Evolutionary conservation across 2,329 filamentous ascomycete species (phyloP).

Genomic region (Fusarium brachygibbosum): DNA sequence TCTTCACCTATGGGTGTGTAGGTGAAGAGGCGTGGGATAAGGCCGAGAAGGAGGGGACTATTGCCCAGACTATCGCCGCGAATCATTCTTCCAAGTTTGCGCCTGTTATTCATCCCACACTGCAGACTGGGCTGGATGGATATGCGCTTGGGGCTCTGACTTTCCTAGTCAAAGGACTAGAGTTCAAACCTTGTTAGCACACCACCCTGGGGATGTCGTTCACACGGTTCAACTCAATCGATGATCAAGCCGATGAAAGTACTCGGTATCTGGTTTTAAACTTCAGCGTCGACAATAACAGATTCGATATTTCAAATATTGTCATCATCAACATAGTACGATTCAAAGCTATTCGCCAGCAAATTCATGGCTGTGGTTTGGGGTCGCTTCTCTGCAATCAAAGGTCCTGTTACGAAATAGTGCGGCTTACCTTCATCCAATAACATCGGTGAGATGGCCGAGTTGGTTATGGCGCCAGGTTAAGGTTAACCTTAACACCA

Average conservation of each 20-base stretch:
- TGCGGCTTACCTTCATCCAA: fast-evolving
- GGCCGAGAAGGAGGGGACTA: constrained; percentile 19
- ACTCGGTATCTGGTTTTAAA: too few relatives aligned
- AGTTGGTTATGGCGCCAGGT: constrained; percentile 56
- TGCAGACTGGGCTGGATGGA: constrained; percentile 35
- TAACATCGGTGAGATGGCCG: constrained; percentile 52
- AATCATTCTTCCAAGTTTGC: constrained; percentile 49
- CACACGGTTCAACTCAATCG: too few relatives aligned
- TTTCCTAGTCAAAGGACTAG: not conserved
- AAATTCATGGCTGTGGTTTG: too few relatives aligned
- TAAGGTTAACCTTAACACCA: constrained; percentile 51
- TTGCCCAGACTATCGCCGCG: constrained; percentile 39
- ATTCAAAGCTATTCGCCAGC: too few relatives aligned
- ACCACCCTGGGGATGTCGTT: too few relatives aligned
- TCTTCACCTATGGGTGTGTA: constrained; percentile 42
- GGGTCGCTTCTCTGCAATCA: fast-evolving
- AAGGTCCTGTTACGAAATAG: fast-evolving
- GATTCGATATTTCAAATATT: too few relatives aligned
- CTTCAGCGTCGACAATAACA: too few relatives aligned
- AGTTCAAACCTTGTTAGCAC: too few relatives aligned
- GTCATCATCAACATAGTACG: too few relatives aligned
- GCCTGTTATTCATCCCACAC: constrained; percentile 44
- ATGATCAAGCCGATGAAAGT: too few relatives aligned
- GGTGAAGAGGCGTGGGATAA: constrained; percentile 36
- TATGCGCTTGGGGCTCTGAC: constrained; percentile 17